Conservation (phyloP, 305 asterid genomes). For the Solanum hybrid region DNA sequence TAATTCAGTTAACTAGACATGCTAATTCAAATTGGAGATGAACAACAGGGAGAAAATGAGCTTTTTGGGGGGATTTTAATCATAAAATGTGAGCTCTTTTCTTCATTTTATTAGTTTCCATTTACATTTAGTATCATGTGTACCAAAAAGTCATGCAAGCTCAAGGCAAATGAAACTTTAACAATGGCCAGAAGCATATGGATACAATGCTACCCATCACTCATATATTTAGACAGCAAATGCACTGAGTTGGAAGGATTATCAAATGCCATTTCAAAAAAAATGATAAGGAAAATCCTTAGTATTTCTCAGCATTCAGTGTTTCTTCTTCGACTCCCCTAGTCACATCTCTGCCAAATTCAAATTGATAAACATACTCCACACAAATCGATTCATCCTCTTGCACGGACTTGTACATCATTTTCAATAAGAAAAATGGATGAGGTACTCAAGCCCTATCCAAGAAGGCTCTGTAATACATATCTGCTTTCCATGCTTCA, state of each 20-base stretch:
- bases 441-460: not conserved
- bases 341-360: not conserved
- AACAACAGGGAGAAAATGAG: not conserved
- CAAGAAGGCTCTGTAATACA: not conserved
- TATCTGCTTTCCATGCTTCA: constrained; percentile 26
- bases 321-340: not conserved
- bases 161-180: not conserved
- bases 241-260: not conserved
- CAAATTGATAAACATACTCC: not conserved
- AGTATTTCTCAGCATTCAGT: not conserved
- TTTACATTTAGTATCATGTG: not conserved
- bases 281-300: not conserved
- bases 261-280: not conserved
- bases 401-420: not conserved
- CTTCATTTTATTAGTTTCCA: not conserved
- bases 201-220: not conserved
- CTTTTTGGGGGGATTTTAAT: not conserved
- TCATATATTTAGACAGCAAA: not conserved
- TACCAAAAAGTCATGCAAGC: not conserved
- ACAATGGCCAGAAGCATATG: not conserved
- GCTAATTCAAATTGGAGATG: not conserved
- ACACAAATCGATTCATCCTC: not conserved
- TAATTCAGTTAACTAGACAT: constrained; percentile 19
- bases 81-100: not conserved
- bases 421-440: not conserved